Evolutionary conservation across 164 flowering plant species (phyloP).

Genomic region (Liquidambar formosana): DNA sequence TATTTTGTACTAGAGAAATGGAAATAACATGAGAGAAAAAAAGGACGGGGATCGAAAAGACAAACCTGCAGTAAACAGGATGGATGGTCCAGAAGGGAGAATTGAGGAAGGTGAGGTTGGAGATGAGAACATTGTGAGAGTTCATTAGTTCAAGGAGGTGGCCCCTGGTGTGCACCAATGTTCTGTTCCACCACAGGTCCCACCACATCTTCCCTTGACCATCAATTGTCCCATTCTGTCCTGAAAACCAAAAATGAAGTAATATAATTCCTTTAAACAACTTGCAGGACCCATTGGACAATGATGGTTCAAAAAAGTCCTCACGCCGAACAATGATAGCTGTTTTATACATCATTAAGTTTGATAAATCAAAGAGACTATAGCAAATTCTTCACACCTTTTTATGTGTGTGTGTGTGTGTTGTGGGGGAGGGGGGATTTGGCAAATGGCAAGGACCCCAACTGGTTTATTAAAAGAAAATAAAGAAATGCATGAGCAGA

Average conservation of each 20-base stretch:
- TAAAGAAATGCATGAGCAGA: too few species aligned
- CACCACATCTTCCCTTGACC: conserved; percentile 99
- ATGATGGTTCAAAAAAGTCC: background rate
- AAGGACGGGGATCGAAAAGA: background rate
- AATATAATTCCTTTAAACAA: too few species aligned
- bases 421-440: too few species aligned
- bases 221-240: conserved; percentile 90
- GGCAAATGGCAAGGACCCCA: too few species aligned
- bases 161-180: conserved; percentile 87
- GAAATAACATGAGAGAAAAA: background rate
- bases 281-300: background rate
- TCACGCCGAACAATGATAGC: background rate
- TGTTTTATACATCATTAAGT: too few species aligned
- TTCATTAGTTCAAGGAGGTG: conserved; percentile 84
- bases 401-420: too few species aligned
- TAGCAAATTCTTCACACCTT: too few species aligned
- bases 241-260: conserved; percentile 33
- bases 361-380: too few species aligned
- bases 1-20: background rate
- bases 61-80: conserved; percentile 95
- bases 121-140: conserved; percentile 76
- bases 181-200: conserved; percentile 98
- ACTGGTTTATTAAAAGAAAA: too few species aligned
- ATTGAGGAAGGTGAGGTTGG: conserved; percentile 83
- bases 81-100: conserved; percentile 99